phyloP scores from a whole-genome alignment of 1,139 yeast genomes.

The Kodamaea ohmeri region DNA sequence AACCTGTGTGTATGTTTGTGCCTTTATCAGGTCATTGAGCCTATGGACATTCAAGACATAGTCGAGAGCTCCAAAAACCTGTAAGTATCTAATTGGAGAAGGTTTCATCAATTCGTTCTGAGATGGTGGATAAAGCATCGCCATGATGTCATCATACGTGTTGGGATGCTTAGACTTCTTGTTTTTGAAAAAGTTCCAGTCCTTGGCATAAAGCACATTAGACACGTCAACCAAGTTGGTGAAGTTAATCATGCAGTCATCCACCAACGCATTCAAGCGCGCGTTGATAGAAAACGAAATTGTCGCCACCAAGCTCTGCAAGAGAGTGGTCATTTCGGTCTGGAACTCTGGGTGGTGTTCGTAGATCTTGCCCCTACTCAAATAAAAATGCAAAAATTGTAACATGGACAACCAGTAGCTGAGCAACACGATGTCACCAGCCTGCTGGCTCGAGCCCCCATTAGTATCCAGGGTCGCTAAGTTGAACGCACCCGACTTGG shows the following conservation, averaged over 20 bases:
- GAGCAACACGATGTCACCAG: slow-evolving; percentile 64
- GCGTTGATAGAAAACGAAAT: slow-evolving; percentile 64
- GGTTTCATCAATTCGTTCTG: slow-evolving; percentile 66
- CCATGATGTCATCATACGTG: slow-evolving; percentile 65
- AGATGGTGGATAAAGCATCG: slow-evolving; percentile 72
- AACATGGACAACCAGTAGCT: slow-evolving; percentile 74
- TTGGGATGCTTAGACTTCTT: slow-evolving; percentile 40
- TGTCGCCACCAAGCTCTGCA: slow-evolving; percentile 62
- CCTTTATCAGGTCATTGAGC: slow-evolving; percentile 70
- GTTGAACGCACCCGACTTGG: slow-evolving; percentile 58
- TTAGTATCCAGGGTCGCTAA: slow-evolving; percentile 30
- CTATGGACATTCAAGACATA: slow-evolving; percentile 82
- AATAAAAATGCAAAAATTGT: slow-evolving; percentile 64
- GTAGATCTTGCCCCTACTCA: slow-evolving; percentile 56
- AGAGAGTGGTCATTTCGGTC: slow-evolving; percentile 57
- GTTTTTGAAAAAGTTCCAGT: slow-evolving; percentile 71
- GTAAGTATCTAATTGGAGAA: slow-evolving; percentile 81
- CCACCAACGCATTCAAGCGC: slow-evolving; percentile 54
- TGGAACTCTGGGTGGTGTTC: slow-evolving; percentile 52
- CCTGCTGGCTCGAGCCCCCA: slow-evolving; percentile 24
- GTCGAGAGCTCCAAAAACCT: slow-evolving; percentile 82
- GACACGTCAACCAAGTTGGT: slow-evolving; percentile 65
- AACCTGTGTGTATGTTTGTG: slow-evolving; percentile 76
- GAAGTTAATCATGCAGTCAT: slow-evolving; percentile 62
- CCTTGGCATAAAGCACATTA: slow-evolving; percentile 60